These are phyloP conservation scores for Chaetomium fimeti DNA, from an alignment of 495 filamentous ascomycete genomes.

Conservation along the genomic window DNA sequence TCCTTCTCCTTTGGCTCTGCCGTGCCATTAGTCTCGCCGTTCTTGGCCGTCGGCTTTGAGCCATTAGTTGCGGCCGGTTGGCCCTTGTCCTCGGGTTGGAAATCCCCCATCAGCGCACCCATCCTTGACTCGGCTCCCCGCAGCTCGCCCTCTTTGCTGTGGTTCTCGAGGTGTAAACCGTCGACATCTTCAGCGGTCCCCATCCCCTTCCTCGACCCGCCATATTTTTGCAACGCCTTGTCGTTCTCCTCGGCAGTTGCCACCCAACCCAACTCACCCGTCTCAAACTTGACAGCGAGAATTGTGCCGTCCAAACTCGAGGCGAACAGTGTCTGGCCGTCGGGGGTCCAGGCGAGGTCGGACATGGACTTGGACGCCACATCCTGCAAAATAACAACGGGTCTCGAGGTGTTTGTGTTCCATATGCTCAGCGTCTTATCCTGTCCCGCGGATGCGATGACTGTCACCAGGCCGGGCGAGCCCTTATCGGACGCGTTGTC, in stretches of 20 bases:
- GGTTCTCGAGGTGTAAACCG: slow-evolving; percentile 81
- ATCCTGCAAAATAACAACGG: slow-evolving; percentile 84
- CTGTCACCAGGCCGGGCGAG: slow-evolving; percentile 66
- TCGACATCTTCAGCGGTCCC: slow-evolving; percentile 89
- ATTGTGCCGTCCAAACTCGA: slow-evolving; percentile 87
- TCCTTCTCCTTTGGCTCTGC: slow-evolving; percentile 33
- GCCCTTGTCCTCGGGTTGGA: slow-evolving; percentile 41
- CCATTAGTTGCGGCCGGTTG: slow-evolving; percentile 43
- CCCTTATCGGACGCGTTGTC: slow-evolving; percentile 41
- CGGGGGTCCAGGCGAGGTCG: slow-evolving; percentile 92
- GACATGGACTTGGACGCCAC: slow-evolving; percentile 85
- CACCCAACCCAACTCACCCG: slow-evolving; percentile 54
- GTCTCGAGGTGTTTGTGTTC: slow-evolving; percentile 91
- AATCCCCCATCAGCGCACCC: slow-evolving; percentile 96
- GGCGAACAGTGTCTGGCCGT: slow-evolving; percentile 81
- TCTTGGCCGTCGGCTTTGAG: slow-evolving; percentile 37
- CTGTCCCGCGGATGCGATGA: slow-evolving; percentile 93
- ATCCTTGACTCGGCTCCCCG: slow-evolving; percentile 89
- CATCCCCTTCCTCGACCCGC: slow-evolving; percentile 76
- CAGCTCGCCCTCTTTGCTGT: slow-evolving; percentile 84
- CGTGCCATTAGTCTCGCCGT: slow-evolving; percentile 42
- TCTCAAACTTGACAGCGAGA: slow-evolving; percentile 58
- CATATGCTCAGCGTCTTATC: slow-evolving; percentile 94
- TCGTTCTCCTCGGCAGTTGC: slow-evolving; percentile 79
- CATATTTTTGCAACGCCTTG: slow-evolving; percentile 86